Evolutionary conservation across 129 eudicot genomes (phyloP), one percentile per base, ranked within the genome.

Genomic region (Arctium lappa): DNA sequence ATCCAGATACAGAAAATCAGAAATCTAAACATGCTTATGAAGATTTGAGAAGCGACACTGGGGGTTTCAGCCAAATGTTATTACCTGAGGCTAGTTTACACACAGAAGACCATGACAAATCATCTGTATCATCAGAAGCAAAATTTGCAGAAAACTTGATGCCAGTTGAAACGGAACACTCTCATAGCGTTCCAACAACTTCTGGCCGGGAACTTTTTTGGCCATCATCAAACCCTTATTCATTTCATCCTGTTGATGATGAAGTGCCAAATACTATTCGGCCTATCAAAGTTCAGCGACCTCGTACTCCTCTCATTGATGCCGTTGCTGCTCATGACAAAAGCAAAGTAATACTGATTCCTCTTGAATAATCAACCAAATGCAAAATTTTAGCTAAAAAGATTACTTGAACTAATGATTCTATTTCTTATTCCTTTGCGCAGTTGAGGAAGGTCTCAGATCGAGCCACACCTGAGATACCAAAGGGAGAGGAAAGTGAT

Each of bases 401-500:
- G 30, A 46, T 40, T n/a, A 60, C 68, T 5, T 60, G 2, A 63
- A 82, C 48, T 74, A 74, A 63, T 53, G 30, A 38, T 60, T 40
- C 16, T 50, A 6, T 74, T 82, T 69, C 31, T 15, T 60, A 60
- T 36, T 46, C 16, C 33, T 37, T 32, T 73, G 32, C 79, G 86
- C 90, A 92, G 97, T 82, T 95, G 92, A 89, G 89, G 89, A 95
- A 95, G 92, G 99, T 95, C 15, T 79, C 92, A 4, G 94, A 89
- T 79, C 90, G 88, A 56, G 80, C 81, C 44, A 88, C 74, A 76
- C 88, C 88, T 44, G 84, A 86, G 72, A 85, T 83, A 86, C 85
- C 85, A 75, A 89, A 88, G 82, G 90, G 74, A 11, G 97, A 93
- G 70, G 99, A 91, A 88, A 88, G 87, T 85, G 92, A 89, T 85